Base-by-base conservation (phyloP, 305 asterid species). In the Rubia peregrina region DNA sequence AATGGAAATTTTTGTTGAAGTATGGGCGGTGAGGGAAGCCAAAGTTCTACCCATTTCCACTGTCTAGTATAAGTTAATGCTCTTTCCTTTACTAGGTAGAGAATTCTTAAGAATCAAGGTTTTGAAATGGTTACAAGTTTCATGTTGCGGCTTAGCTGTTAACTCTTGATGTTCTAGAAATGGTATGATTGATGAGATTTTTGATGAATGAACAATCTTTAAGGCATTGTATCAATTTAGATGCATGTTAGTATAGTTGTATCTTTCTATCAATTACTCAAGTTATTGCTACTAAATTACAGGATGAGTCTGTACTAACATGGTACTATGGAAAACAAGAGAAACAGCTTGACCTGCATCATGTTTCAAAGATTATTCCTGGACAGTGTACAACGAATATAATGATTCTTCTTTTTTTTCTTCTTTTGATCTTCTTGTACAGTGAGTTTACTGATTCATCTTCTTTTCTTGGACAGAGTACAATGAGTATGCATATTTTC, bases 11-110 rank as follows among this genome's bases (percentile, higher is more conserved):
- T 83, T 83, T 92, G 86, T 85, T 92, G 82, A 92, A 90, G 85
- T 90, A 92, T 74, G 96, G 98, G 43, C 77, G 96, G 68, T 87
- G 96, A 77, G 98, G 98, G 83, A 92, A 86, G 85, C 98, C 98
- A 11, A 92, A 92, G 87, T 92, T 92, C 85, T 90, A 91, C 70
- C 95, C 96, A 3, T 90, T 92, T 90, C 92, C 95, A 75, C 84
- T 92, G 77, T 92, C 98, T 51, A 68, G 80, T 24, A 96, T 92
- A 77, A 82, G 95, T 73, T 77, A 41, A 9, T 51, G 0, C 13
- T n/a, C 12, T 67, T 48, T 67, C 11, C 14, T 44, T 44, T 43
- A 22, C 46, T 36, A 9, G 19, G 33, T 6, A 26, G 7, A 46
- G 24, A 44, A 24, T 7, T 10, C 24, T 67, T 13, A 48, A 24